Conservation (phyloP, 2,329 filamentous ascomycete genomes). For the Dryadomyces quercivorus region DNA sequence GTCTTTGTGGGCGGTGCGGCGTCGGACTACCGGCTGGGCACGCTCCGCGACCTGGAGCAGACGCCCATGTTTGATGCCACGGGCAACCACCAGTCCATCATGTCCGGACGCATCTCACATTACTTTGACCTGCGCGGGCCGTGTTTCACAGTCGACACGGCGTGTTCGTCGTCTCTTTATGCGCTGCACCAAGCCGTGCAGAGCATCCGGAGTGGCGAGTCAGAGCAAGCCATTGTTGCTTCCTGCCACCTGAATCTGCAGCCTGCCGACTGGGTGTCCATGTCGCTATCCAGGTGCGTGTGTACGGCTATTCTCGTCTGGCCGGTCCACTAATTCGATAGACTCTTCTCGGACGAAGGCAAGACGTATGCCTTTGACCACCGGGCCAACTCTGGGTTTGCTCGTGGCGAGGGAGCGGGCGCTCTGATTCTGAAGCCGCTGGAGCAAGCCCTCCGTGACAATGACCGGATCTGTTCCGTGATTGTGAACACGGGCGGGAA, state of each 20-base stretch:
- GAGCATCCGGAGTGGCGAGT: constrained; percentile 14
- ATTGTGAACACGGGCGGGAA: constrained; percentile 22
- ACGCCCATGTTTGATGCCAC: constrained; percentile 13
- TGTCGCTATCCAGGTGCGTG: not conserved
- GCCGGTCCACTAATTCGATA: too few relatives aligned
- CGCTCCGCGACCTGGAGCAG: constrained; percentile 27
- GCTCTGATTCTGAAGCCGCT: constrained; percentile 30
- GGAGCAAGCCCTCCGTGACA: constrained; percentile 8
- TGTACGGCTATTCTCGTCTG: too few relatives aligned
- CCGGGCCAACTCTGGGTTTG: constrained; percentile 29
- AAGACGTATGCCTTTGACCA: constrained; percentile 23
- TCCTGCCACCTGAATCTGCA: constrained; percentile 19
- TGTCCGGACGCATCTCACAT: constrained; percentile 23
- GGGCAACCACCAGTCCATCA: constrained; percentile 16
- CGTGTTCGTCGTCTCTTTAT: constrained; percentile 24
- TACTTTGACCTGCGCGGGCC: constrained; percentile 23
- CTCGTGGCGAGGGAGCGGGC: constrained; percentile 30
- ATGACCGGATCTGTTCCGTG: constrained; percentile 17
- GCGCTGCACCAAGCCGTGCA: constrained; percentile 19
- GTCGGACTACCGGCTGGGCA: constrained; percentile 30
- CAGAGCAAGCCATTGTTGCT: constrained; percentile 17
- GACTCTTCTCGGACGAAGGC: constrained; percentile 12
- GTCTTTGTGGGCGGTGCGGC: constrained; percentile 36
- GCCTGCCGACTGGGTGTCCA: constrained; percentile 7
- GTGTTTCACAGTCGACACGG: constrained; percentile 24